These are phyloP conservation scores for Fraxinus xanthoxyloides DNA, from an alignment of 305 asterid genomes.

Conservation along the genomic window DNA sequence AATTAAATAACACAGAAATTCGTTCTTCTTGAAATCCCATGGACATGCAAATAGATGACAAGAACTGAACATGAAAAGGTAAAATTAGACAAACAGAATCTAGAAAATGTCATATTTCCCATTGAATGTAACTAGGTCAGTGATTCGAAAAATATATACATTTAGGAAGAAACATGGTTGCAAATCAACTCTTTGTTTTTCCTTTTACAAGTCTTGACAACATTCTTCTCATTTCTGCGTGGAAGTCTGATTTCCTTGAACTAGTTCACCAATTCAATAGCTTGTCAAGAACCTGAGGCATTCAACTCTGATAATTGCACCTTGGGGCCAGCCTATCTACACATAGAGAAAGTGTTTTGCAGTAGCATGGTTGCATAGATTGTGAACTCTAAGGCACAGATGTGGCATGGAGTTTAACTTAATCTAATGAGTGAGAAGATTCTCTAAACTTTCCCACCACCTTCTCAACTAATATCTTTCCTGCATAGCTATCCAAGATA, in stretches of 20 bases:
- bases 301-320: background rate
- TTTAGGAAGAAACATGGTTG: background rate
- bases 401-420: background rate
- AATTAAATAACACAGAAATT: background rate
- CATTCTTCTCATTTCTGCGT: background rate
- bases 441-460: background rate
- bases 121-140: conserved; percentile 10
- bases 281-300: background rate
- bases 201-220: background rate
- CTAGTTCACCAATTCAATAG: conserved; percentile 6
- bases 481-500: background rate
- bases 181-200: background rate
- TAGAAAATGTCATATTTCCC: conserved; percentile 9
- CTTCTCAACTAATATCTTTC: background rate
- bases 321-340: background rate
- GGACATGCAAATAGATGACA: background rate
- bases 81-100: background rate
- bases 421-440: background rate
- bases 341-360: background rate
- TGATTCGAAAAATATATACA: conserved; percentile 6
- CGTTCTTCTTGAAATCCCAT: background rate
- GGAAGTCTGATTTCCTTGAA: background rate
- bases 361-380: background rate
- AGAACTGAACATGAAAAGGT: background rate
- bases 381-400: background rate